Base-by-base conservation (phyloP, 2,329 filamentous ascomycete species). In the Myriangium duriaei region DNA sequence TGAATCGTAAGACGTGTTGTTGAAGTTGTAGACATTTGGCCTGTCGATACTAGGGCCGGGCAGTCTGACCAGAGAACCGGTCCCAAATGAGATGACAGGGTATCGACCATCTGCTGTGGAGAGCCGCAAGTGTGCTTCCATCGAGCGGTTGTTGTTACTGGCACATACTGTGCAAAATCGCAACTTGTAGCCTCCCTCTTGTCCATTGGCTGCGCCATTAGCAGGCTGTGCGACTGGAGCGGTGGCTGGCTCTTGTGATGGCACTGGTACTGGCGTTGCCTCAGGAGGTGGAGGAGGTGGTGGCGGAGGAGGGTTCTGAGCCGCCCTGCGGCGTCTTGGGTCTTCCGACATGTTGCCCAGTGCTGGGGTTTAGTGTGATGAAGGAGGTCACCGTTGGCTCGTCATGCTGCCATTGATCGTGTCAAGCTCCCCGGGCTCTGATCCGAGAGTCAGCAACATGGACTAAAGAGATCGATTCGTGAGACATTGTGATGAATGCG, bases 161-260 rank as follows among this genome's bases (percentile, higher is more conserved):
- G 91, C 91, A 62, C 91, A 98, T n/a, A 98, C 88, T 2, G 91
- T 96, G 67, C 87, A 95, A 62, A 96, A 95, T 56, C 83, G 92
- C 45, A 98, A 72, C 62, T 91, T 94, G 70, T 79, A 94, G 37
- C 70, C 74, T n/a, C 65, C 65, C 16, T 71, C 66, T 11, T 65
- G 60, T 30, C 39, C 49, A 37, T 57, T 56, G 32, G 43, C 29
- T 17, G 34, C 37, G 42, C 35, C 37, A 45, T 48, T 28, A 45
- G 33, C 41, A 32, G 43, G 31, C 41, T 29, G 18, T 31, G 28
- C 45, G 44, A 55, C 54, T 19, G 56, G 51, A 12, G 53, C 52
- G n/a, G n/a, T n/a, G 7, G 21, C 21, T n/a, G 21, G 7, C n/a
- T 26, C 7, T n/a, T 26, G 21, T n/a, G 7, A n/a, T n/a, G 21